phyloP scores from a whole-genome alignment of 1,284 basidiomycete genomes.

The Ganoderma multipileum region DNA sequence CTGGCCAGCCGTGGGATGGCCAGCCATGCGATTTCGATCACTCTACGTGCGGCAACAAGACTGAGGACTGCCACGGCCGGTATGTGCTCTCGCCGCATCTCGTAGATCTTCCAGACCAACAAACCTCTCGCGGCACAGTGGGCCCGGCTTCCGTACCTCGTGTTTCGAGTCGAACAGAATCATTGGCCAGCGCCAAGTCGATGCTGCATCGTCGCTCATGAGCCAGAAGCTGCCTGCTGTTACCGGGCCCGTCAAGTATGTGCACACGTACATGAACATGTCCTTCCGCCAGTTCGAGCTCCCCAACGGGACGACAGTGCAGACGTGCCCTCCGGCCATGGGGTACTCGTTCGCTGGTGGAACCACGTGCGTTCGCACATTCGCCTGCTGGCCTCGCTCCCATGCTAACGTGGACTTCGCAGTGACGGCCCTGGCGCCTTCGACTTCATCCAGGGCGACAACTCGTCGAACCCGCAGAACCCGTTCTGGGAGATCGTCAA shows the following conservation, averaged over 20 bases:
- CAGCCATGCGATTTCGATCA: constrained; percentile 68
- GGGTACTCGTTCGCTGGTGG: constrained; percentile 82
- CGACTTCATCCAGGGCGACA: constrained; percentile 82
- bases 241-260: constrained; percentile 65
- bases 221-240: constrained; percentile 51
- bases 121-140: constrained; percentile 46
- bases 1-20: constrained; percentile 71
- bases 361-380: constrained; percentile 61
- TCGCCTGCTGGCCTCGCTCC: neutral
- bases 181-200: constrained; percentile 71
- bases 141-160: constrained; percentile 74
- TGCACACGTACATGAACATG: constrained; percentile 76
- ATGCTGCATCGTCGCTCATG: constrained; percentile 71
- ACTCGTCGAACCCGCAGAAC: constrained; percentile 67
- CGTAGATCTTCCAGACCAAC: neutral
- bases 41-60: constrained; percentile 77
- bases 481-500: constrained; percentile 86
- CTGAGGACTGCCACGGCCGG: constrained; percentile 76
- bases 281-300: constrained; percentile 69
- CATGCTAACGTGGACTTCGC: constrained; percentile 3
- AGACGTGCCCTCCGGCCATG: constrained; percentile 82
- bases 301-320: constrained; percentile 69
- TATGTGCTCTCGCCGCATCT: constrained; percentile 38
- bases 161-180: constrained; percentile 77
- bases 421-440: constrained; percentile 85